These are phyloP conservation scores for Leishmania major DNA, from an alignment of 208 protist species.

Conservation along the genomic window DNA sequence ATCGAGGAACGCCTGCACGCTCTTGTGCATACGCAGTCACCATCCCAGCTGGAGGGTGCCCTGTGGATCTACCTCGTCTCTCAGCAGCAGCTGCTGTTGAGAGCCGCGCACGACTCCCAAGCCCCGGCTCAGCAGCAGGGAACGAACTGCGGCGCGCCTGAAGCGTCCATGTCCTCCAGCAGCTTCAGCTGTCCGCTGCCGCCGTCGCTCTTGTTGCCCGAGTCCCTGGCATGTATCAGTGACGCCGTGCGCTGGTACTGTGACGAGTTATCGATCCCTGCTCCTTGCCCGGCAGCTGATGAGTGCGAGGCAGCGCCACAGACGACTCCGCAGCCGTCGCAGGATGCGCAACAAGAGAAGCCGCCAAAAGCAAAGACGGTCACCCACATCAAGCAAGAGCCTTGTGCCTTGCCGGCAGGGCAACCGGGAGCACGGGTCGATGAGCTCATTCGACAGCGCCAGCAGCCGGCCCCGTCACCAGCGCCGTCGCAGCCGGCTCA, in stretches of 20 bases:
- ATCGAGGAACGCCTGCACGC: slow-evolving; percentile 21
- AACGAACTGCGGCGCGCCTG: not conserved
- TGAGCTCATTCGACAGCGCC: slow-evolving; percentile 20
- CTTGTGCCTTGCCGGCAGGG: not conserved
- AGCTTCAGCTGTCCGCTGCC: slow-evolving; percentile 2
- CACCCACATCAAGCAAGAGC: not conserved
- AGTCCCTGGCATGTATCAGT: slow-evolving; percentile 9
- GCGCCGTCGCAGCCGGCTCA: not conserved
- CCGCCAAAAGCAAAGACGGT: not conserved
- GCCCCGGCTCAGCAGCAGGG: not conserved
- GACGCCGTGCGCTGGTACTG: slow-evolving; percentile 33
- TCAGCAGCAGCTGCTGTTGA: slow-evolving; percentile 19
- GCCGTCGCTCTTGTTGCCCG: slow-evolving; percentile 18
- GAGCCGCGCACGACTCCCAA: not conserved
- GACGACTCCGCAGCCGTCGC: not conserved
- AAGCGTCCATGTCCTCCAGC: not conserved
- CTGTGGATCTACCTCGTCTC: slow-evolving; percentile 25
- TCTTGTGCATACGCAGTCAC: slow-evolving; percentile 28
- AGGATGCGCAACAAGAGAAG: not conserved
- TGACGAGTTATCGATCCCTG: slow-evolving; percentile 1
- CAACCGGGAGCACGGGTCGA: slow-evolving; percentile 17
- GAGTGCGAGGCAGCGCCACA: not conserved
- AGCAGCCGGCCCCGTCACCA: not conserved
- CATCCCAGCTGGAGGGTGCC: slow-evolving; percentile 27
- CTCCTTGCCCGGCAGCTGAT: not conserved